Conservation (phyloP, 805 yeast genomes). For the Torulaspora delbrueckii region DNA sequence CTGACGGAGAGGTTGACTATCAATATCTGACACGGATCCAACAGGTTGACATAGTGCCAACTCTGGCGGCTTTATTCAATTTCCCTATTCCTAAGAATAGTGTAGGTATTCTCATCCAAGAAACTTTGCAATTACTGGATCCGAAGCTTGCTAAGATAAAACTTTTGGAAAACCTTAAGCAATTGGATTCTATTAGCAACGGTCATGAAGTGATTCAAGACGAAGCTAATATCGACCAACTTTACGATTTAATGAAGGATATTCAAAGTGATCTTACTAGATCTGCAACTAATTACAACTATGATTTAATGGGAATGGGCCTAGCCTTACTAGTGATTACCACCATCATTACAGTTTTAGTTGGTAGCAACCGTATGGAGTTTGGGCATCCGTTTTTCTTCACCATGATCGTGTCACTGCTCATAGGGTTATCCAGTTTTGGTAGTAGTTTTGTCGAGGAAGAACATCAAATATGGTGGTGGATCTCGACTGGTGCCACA, state of each 20-base stretch:
- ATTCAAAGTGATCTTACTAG: slow-evolving; percentile 50
- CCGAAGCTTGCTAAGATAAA: slow-evolving; percentile 32
- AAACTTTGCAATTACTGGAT: slow-evolving; percentile 51
- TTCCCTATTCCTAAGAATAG: slow-evolving; percentile 88
- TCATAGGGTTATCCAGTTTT: slow-evolving; percentile 56
- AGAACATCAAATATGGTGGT: slow-evolving; percentile 97
- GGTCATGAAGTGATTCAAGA: slow-evolving; percentile 1
- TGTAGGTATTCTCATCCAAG: slow-evolving; percentile 64
- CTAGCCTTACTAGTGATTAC: slow-evolving; percentile 20
- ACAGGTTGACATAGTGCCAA: slow-evolving; percentile 94
- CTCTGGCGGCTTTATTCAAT: slow-evolving; percentile 72
- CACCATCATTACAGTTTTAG: slow-evolving; percentile 10
- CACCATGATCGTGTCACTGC: slow-evolving; percentile 28
- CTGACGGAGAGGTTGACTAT: slow-evolving; percentile 38
- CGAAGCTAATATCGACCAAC: slow-evolving; percentile 17
- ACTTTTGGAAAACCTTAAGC: slow-evolving; percentile 50
- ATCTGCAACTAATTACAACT: slow-evolving; percentile 70
- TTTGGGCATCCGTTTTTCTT: slow-evolving; percentile 6
- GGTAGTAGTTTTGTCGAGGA: slow-evolving; percentile 92
- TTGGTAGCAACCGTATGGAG: slow-evolving; percentile 3
- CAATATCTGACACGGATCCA: slow-evolving; percentile 55
- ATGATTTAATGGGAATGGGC: slow-evolving; percentile 41
- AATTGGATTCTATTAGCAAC: slow-evolving; percentile 39
- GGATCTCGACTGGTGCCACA: slow-evolving; percentile 44
- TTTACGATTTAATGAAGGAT: slow-evolving; percentile 38